Percentiles rank a stretch among this genome's conserved stretches.
Evolutionary conservation across 106 monocot species (phyloP).

Genomic region (Apostasia ramifera): DNA sequence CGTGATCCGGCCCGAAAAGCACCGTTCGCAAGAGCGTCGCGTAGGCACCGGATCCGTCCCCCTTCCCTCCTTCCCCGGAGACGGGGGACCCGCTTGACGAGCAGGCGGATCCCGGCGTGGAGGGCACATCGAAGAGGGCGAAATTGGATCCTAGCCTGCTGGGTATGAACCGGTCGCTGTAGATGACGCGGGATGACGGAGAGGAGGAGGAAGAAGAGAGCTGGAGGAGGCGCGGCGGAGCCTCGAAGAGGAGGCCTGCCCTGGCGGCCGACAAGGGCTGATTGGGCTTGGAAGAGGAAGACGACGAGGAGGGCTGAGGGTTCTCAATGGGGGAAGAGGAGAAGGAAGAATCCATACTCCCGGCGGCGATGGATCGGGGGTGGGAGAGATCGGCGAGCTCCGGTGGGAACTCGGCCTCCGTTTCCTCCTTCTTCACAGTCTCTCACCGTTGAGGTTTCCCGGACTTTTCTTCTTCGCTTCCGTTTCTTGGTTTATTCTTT

Average conservation of each 20-base stretch:
- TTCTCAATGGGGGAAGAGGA: constrained; percentile 21
- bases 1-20: constrained; percentile 52
- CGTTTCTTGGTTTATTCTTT: background rate
- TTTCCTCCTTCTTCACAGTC: background rate
- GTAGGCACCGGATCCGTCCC: constrained; percentile 35
- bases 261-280: constrained; percentile 9
- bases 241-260: constrained; percentile 7
- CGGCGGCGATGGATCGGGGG: background rate
- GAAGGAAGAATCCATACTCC: background rate
- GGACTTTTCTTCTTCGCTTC: constrained; percentile 1
- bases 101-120: background rate
- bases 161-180: constrained; percentile 83
- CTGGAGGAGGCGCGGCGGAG: constrained; percentile 6
- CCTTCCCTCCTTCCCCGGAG: constrained; percentile 10
- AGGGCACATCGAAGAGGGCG: constrained; percentile 47
- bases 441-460: constrained; percentile 4
- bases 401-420: background rate
- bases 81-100: constrained; percentile 3
- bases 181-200: constrained; percentile 35
- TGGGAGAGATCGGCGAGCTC: background rate
- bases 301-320: constrained; percentile 11
- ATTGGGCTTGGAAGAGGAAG: constrained; percentile 10
- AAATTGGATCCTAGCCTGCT: constrained; percentile 73
- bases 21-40: constrained; percentile 49
- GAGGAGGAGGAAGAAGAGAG: constrained; percentile 17